Conservation (phyloP, 2,329 filamentous ascomycete species). For the Alternaria gaisen region DNA sequence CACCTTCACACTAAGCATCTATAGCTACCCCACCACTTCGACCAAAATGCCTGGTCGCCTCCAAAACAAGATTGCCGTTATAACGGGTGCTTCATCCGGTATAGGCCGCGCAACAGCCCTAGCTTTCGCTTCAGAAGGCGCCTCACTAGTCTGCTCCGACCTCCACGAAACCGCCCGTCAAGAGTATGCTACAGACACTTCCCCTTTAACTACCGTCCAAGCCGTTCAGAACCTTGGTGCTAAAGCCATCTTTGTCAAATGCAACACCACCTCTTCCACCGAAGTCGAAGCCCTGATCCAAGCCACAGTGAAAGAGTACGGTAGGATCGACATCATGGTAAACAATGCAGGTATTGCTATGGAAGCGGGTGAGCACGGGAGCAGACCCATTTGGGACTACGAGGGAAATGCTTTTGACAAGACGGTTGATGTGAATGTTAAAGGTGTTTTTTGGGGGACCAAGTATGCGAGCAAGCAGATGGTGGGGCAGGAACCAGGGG, state of each 20-base stretch:
- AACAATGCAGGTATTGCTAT: constrained; percentile 59
- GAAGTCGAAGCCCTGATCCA: constrained; percentile 56
- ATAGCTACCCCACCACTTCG: not conserved
- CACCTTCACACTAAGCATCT: not conserved
- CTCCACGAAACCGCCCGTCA: constrained; percentile 30
- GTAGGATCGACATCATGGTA: constrained; percentile 60
- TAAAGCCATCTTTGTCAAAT: constrained; percentile 48
- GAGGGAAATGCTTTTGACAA: constrained; percentile 58
- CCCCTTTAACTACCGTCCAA: constrained; percentile 38
- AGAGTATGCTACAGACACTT: constrained; percentile 26
- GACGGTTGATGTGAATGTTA: constrained; percentile 50
- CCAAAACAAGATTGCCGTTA: constrained; percentile 40
- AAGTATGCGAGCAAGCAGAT: constrained; percentile 62
- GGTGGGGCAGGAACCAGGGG: constrained; percentile 56
- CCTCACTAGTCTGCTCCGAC: constrained; percentile 45
- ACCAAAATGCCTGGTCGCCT: constrained; percentile 36
- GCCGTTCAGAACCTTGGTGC: constrained; percentile 43
- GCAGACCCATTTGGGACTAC: constrained; percentile 57
- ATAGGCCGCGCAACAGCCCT: constrained; percentile 49
- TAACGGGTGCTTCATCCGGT: constrained; percentile 47
- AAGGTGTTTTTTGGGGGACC: constrained; percentile 53
- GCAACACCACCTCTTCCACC: constrained; percentile 55
- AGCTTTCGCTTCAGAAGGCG: constrained; percentile 43
- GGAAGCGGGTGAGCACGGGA: constrained; percentile 41
- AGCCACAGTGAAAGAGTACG: constrained; percentile 55